Conservation (phyloP, 768 basidiomycete species). For the Calocybe cyanea region DNA sequence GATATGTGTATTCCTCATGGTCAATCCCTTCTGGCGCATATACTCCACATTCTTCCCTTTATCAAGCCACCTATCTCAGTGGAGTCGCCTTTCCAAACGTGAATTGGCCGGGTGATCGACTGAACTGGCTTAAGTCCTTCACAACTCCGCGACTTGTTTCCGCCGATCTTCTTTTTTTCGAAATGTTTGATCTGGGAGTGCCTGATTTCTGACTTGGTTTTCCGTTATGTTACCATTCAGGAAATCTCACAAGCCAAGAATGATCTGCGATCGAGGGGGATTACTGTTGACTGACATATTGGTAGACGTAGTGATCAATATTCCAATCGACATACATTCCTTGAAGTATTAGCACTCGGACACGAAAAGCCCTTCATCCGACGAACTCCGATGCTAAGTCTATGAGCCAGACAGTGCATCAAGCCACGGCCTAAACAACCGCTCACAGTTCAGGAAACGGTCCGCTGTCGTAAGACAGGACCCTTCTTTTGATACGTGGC, state of each 20-base stretch:
- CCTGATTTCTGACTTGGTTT: conserved; percentile 4
- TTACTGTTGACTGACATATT: conserved; percentile 49
- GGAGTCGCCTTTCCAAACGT: not conserved
- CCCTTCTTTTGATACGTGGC: not conserved
- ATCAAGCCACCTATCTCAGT: no score
- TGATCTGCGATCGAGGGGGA: conserved; percentile 55
- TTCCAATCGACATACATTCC: no score
- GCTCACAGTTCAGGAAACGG: no score
- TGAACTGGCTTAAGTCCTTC: conserved; percentile 5
- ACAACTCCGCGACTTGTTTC: conserved; percentile 7
- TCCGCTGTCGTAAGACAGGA: no score
- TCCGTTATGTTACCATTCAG: conserved; percentile 31
- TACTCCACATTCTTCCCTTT: no score
- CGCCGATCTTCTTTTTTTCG: conserved; percentile 3
- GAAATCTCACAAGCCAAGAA: conserved; percentile 55
- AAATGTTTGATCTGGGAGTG: conserved; percentile 1
- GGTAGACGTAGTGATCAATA: not conserved
- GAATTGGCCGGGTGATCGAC: not conserved
- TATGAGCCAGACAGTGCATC: no score
- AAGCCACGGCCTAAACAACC: no score
- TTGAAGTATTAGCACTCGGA: not conserved
- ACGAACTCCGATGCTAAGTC: no score
- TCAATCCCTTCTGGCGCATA: no score
- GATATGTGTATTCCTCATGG: no score
- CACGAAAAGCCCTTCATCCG: no score